Base-by-base conservation (phyloP, 2,329 filamentous ascomycete species). In the Aphanocladium album region DNA sequence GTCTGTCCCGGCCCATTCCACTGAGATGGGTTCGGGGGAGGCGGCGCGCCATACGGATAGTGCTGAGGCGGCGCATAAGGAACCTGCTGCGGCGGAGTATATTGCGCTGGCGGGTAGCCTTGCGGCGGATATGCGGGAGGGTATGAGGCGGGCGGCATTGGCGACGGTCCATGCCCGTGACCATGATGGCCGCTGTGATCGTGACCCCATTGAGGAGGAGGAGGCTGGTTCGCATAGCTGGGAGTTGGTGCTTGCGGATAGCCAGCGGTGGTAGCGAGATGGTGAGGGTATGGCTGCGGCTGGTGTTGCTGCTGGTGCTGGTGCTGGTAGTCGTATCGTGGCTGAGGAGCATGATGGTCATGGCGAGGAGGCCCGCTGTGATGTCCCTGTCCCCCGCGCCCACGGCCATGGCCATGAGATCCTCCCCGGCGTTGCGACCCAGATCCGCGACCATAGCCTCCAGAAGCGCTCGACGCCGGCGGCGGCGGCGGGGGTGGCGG, bases 81-180 rank as follows among this genome's bases (percentile, higher is more conserved):
- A 41, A 77, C 73, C 57, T 78, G 78, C 62, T 80, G 80, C 14
- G 74, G 67, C 62, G 52, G 52, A 17, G 25, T 47, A 39, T 77
- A 76, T 57, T 78, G 75, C 25, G 75, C 60, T 49, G 72, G 68
- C 35, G 72, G 71, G 62, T 85, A 86, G 9, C 76, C 71, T 66
- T 85, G 84, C 45, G 80, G 79, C 43, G 82, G 78, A 68, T 84
- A 86, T 70, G 82, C 84, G 37, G 82, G 82, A 64, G 85, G 83
- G 66, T 85, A 85, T 66, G 82, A 83, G 62, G 79, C 75, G 35
- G 80, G 72, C 54, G 82, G 77, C 37, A 85, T 72, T 30, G 81
- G 79, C 58, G 76, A 69, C 45, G 77, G 76, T 47, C 75, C 72
- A 66, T 83, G 81, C 37, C 77, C 70, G 25, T 79, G 74, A n/a